Evolutionary conservation across 2,329 filamentous ascomycete species (phyloP).

Genomic region (Penicillium crustosum): DNA sequence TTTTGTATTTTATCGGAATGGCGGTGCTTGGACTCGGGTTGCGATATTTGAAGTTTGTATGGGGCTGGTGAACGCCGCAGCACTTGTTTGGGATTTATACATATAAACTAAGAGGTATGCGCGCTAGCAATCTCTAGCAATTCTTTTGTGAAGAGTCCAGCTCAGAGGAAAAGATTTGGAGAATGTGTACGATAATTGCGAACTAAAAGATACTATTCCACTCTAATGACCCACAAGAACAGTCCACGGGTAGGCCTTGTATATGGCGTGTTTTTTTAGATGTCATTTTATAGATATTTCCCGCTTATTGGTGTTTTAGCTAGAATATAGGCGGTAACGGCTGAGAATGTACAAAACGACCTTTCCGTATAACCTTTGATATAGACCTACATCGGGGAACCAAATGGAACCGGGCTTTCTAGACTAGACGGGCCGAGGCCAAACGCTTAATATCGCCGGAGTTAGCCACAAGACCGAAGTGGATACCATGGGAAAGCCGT

Average conservation of each 20-base stretch:
- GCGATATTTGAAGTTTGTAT: constrained; percentile 2
- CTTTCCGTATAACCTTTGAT: too few species aligned
- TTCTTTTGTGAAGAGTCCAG: background rate
- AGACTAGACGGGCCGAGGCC: background rate
- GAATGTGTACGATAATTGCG: background rate
- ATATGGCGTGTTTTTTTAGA: too few species aligned
- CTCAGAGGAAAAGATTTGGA: background rate
- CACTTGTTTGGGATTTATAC: constrained; percentile 4
- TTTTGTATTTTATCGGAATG: constrained; percentile 7
- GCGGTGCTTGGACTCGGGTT: constrained; percentile 2
- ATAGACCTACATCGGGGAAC: background rate
- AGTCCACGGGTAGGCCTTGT: too few species aligned
- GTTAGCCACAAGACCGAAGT: background rate
- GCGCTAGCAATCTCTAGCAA: too few species aligned
- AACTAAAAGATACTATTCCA: background rate
- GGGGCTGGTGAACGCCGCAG: constrained; percentile 1
- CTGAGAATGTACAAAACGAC: too few species aligned
- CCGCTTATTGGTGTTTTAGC: too few species aligned
- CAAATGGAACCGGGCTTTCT: background rate
- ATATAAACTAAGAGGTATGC: background rate
- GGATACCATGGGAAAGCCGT: background rate
- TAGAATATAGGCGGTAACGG: too few species aligned
- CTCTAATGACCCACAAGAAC: background rate
- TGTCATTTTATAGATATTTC: too few species aligned
- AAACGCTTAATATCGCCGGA: background rate